Percentiles rank a stretch among this genome's conserved stretches.
Evolutionary conservation across 2,329 filamentous ascomycete species (phyloP).

Genomic region (Alternaria arborescens): DNA sequence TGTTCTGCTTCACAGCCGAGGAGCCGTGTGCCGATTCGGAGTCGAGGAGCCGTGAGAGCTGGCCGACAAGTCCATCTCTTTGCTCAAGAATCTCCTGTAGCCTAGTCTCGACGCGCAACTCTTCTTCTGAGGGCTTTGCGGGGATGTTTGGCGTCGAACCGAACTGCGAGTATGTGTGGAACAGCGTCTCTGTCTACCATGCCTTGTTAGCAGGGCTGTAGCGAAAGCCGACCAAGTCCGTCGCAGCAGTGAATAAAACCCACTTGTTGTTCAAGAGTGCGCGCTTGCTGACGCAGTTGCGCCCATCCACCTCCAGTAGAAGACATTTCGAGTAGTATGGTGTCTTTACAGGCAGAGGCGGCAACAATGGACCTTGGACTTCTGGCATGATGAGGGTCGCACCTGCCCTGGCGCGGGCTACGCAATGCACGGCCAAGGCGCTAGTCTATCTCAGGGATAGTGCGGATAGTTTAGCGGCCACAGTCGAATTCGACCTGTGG

Average conservation of each 20-base stretch:
- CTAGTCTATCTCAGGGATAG: constrained; percentile 20
- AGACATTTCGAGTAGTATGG: constrained; percentile 40
- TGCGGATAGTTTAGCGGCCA: constrained; percentile 32
- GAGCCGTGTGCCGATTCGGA: constrained; percentile 87
- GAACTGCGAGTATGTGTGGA: constrained; percentile 91
- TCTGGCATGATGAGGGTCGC: constrained; percentile 34
- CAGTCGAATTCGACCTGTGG: constrained; percentile 27
- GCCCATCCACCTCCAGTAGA: constrained; percentile 73
- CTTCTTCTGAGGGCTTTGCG: constrained; percentile 84
- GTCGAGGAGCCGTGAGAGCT: constrained; percentile 89
- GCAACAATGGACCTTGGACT: constrained; percentile 21
- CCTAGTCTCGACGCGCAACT: constrained; percentile 79
- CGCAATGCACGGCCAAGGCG: constrained; percentile 35
- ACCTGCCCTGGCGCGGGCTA: constrained; percentile 25
- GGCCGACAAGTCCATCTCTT: constrained; percentile 82
- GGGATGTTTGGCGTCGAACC: constrained; percentile 81
- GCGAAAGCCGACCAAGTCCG: constrained; percentile 24
- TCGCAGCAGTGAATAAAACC: constrained; percentile 23
- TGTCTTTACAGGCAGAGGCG: constrained; percentile 8
- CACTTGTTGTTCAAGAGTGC: constrained; percentile 90
- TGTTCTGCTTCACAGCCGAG: constrained; percentile 96
- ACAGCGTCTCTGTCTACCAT: constrained; percentile 79
- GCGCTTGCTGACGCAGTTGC: constrained; percentile 90
- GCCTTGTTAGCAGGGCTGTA: constrained; percentile 33
- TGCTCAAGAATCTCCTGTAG: constrained; percentile 87